Evolutionary conservation across 345 rosid species (phyloP).

Genomic region (Lumnitzera racemosa): DNA sequence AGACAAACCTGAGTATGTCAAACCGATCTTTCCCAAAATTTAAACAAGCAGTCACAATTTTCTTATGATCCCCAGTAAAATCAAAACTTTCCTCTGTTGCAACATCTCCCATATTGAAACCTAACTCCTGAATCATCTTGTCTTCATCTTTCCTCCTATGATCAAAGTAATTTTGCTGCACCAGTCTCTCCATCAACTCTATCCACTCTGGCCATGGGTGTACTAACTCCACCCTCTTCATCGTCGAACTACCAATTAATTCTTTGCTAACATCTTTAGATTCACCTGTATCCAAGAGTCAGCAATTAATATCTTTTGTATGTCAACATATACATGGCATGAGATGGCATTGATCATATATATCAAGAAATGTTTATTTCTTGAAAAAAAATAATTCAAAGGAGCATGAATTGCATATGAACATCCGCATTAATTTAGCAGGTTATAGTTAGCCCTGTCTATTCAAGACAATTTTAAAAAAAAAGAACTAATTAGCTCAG

Average conservation of each 20-base stretch:
- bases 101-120: constrained; percentile 33
- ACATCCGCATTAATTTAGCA: too few relatives aligned
- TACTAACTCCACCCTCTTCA: constrained; percentile 32
- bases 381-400: too few relatives aligned
- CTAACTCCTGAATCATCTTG: constrained; percentile 45
- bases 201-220: constrained; percentile 99
- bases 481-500: too few relatives aligned
- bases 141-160: constrained; percentile 68
- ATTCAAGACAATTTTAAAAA: too few relatives aligned
- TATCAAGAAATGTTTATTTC: too few relatives aligned
- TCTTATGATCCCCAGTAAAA: constrained; percentile 52
- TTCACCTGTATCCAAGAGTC: not conserved
- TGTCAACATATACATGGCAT: too few relatives aligned
- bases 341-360: too few relatives aligned
- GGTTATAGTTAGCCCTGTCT: too few relatives aligned
- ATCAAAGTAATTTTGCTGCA: constrained; percentile 90
- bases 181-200: constrained; percentile 79
- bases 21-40: constrained; percentile 97
- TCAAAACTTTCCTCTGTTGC: constrained; percentile 33
- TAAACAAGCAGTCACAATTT: constrained; percentile 73
- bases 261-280: constrained; percentile 2
- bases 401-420: too few relatives aligned
- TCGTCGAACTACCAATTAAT: constrained; percentile 3
- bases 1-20: constrained; percentile 78
- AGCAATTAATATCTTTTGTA: too few relatives aligned